Conservation (phyloP, 2,329 filamentous ascomycete species). For the Aspergillus alliaceus region DNA sequence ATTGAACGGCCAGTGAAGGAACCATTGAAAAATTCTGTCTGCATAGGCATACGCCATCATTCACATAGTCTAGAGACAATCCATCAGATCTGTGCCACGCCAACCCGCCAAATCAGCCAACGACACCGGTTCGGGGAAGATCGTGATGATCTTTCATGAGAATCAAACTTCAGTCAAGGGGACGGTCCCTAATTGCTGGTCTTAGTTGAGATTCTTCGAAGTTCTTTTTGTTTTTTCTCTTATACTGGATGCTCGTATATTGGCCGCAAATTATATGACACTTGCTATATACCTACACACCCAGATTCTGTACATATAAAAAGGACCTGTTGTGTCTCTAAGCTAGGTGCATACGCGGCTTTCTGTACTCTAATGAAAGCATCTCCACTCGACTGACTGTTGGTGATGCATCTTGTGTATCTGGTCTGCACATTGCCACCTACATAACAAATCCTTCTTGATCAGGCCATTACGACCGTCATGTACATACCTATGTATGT, state of each 20-base stretch:
- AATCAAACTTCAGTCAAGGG: conserved; percentile 4
- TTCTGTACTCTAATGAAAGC: conserved; percentile 10
- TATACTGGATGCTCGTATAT: neutral
- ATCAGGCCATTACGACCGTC: neutral
- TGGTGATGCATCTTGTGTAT: neutral
- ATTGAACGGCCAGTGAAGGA: neutral
- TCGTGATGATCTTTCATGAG: conserved; percentile 16
- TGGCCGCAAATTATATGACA: neutral
- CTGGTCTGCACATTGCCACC: neutral
- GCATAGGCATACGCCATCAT: conserved; percentile 2
- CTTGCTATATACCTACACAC: neutral
- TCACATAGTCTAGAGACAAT: neutral
- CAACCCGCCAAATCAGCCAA: neutral
- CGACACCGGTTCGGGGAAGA: conserved; percentile 3
- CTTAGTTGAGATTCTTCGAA: neutral
- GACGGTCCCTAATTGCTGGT: neutral
- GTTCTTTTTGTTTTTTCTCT: neutral
- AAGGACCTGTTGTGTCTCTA: neutral
- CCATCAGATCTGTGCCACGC: neutral
- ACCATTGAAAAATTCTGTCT: neutral
- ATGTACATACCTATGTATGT: neutral
- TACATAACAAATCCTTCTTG: neutral
- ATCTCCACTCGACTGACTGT: conserved; percentile 10
- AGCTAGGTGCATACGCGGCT: conserved; percentile 4
- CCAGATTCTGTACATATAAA: neutral